Percentiles rank a stretch among this genome's conserved stretches.
Evolutionary conservation across 2,329 filamentous ascomycete genomes (phyloP).

Genomic region (Eutypa lata): DNA sequence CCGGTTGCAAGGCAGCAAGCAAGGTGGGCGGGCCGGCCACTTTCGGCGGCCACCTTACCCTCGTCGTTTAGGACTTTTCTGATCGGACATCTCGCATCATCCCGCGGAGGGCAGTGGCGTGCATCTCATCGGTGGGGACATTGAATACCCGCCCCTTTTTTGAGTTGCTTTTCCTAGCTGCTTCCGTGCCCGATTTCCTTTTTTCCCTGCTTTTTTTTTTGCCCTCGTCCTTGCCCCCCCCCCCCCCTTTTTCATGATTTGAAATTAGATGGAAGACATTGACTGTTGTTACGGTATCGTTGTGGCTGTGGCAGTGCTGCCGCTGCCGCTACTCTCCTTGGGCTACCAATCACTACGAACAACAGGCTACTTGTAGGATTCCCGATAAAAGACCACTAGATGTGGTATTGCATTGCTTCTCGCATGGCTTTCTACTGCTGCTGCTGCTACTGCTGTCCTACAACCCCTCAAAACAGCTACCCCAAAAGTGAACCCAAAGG

Average conservation of each 20-base stretch:
- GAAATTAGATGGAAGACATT: neutral
- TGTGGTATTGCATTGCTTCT: neutral
- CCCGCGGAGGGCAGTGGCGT: neutral
- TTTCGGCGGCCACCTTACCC: neutral
- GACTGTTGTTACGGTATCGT: neutral
- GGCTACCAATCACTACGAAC: neutral
- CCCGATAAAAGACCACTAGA: neutral
- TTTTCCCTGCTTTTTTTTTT: neutral
- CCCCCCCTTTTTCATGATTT: neutral
- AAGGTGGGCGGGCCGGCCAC: neutral
- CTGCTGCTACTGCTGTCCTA: neutral
- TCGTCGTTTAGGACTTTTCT: neutral
- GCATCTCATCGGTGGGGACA: neutral
- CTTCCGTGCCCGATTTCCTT: neutral
- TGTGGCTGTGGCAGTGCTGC: neutral
- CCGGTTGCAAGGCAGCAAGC: neutral
- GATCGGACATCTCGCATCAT: neutral
- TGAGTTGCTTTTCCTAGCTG: neutral
- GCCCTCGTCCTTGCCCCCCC: neutral
- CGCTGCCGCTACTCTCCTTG: neutral
- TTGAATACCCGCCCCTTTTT: neutral
- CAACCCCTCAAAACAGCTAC: neutral
- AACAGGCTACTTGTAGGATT: neutral
- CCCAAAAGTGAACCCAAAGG: neutral
- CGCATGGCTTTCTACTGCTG: neutral